Conservation (phyloP, 176 grass and related monocot species). For the Cocos nucifera region DNA sequence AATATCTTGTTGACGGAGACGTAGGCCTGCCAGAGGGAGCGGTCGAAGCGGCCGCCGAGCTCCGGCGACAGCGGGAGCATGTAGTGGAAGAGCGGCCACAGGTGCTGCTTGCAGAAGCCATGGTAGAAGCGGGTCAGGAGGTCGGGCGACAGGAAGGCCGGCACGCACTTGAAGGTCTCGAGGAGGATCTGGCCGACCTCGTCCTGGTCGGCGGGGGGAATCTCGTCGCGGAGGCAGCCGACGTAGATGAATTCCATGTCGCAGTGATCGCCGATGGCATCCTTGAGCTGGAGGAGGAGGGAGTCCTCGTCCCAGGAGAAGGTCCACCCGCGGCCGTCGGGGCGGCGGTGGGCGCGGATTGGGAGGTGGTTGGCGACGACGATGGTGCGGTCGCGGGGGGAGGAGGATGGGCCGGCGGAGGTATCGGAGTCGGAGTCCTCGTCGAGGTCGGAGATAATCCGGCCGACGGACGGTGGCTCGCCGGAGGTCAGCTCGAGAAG, state of each 20-base stretch:
- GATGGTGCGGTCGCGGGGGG: constrained; percentile 68
- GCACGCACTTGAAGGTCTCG: constrained; percentile 71
- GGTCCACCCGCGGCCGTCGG: constrained; percentile 38
- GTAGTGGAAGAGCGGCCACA: constrained; percentile 98
- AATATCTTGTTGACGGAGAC: constrained; percentile 96
- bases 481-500: constrained; percentile 81
- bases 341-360: constrained; percentile 32
- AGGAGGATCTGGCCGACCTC: constrained; percentile 74
- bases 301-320: constrained; percentile 95
- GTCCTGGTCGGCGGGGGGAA: constrained; percentile 54
- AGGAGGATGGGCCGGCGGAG: constrained; percentile 40
- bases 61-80: constrained; percentile 89
- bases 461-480: constrained; percentile 43
- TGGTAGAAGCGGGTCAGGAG: constrained; percentile 70
- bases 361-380: constrained; percentile 91
- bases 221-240: constrained; percentile 77
- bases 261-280: constrained; percentile 28
- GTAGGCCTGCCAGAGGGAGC: constrained; percentile 76
- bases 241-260: constrained; percentile 88
- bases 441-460: constrained; percentile 44
- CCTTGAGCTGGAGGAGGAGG: constrained; percentile 72
- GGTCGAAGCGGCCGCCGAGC: constrained; percentile 87
- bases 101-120: constrained; percentile 98
- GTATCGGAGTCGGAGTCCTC: constrained; percentile 46
- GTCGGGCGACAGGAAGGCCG: constrained; percentile 59